phyloP scores from a whole-genome alignment of 305 asterid species.

The Stenogyne calaminthoides region DNA sequence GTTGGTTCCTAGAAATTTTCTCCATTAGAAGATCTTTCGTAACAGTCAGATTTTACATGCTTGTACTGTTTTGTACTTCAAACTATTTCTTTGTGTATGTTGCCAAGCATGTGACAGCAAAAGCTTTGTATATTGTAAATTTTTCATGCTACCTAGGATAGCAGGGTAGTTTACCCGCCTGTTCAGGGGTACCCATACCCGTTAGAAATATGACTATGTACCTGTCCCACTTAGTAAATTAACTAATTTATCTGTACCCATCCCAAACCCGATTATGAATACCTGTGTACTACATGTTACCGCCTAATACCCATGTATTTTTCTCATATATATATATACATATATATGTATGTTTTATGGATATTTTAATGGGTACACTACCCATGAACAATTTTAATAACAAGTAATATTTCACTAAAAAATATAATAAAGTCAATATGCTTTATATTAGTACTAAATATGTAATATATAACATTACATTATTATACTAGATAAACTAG shows the following conservation, averaged over 20 bases:
- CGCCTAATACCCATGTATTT: not conserved
- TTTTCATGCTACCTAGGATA: not conserved
- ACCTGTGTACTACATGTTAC: not conserved
- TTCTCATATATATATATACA: not conserved
- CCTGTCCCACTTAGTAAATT: not conserved
- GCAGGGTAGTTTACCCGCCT: not conserved
- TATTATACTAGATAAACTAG: too few relatives aligned
- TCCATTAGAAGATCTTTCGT: not conserved
- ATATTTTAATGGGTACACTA: not conserved
- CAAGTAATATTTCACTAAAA: not conserved
- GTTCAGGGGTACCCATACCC: not conserved
- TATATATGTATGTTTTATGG: not conserved
- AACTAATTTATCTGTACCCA: not conserved
- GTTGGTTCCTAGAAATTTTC: not conserved
- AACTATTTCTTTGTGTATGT: not conserved
- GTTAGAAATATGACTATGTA: not conserved
- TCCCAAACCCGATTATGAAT: not conserved
- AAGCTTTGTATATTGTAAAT: not conserved
- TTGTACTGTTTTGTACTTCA: not conserved
- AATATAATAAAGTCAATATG: not conserved
- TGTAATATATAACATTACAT: not conserved
- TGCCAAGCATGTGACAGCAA: not conserved
- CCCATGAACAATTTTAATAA: not conserved
- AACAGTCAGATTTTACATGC: not conserved
- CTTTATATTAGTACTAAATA: not conserved